These are phyloP conservation scores for Pyrrhoderma noxium DNA, from an alignment of 1,284 basidiomycete species.

Conservation along the genomic window DNA sequence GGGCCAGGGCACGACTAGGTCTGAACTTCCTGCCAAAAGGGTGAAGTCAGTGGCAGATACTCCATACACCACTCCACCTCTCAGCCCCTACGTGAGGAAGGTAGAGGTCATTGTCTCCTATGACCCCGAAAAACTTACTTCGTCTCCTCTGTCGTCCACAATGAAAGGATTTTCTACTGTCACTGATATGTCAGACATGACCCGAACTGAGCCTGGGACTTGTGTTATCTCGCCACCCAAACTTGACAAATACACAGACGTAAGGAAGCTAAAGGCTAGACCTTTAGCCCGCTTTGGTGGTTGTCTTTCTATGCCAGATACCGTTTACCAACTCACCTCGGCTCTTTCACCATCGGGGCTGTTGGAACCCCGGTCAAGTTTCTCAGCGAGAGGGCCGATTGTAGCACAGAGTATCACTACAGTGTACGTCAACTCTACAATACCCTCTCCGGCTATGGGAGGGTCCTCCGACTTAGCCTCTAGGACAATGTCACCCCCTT, in stretches of 20 bases:
- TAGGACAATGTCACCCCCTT: too few species aligned
- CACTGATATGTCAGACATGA: neutral
- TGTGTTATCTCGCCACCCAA: too few species aligned
- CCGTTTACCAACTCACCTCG: neutral
- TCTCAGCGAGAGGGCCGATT: slow-evolving; percentile 15
- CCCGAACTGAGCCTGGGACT: neutral
- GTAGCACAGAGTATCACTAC: slow-evolving; percentile 11
- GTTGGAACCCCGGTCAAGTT: slow-evolving; percentile 1
- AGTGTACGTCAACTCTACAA: slow-evolving; percentile 1
- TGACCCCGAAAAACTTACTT: slow-evolving; percentile 1
- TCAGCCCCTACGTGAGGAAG: slow-evolving; percentile 4
- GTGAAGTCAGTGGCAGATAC: too few species aligned
- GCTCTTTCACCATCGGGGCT: neutral
- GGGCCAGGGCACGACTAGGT: too few species aligned
- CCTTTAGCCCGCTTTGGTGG: slow-evolving; percentile 11
- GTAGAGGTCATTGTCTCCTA: slow-evolving; percentile 11
- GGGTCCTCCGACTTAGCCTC: too few species aligned
- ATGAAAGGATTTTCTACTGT: too few species aligned
- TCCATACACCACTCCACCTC: slow-evolving; percentile 8
- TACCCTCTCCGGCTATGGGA: too few species aligned
- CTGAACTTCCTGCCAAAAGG: neutral
- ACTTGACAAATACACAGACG: too few species aligned
- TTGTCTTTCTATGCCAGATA: slow-evolving; percentile 15
- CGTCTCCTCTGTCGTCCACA: too few species aligned
- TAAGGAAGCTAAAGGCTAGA: neutral